Base-by-base conservation (phyloP, 2,329 filamentous ascomycete species). In the Fusarium sp. region DNA sequence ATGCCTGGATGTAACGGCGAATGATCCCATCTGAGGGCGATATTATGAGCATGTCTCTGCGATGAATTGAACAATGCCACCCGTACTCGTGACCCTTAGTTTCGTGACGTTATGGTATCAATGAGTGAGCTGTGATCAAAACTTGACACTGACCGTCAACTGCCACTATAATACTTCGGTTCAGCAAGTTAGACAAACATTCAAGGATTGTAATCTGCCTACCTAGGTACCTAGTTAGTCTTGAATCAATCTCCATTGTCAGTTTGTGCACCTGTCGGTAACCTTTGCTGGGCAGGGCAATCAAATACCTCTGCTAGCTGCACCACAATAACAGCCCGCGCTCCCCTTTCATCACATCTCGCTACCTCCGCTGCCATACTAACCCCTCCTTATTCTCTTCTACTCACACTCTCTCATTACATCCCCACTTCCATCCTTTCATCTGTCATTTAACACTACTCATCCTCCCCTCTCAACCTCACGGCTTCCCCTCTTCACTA, bases 41-140 rank as follows among this genome's bases (percentile, higher is more conserved):
- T 68, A 71, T 42, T 60, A 57, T 16, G 32, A 70, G 54, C 52
- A 65, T 55, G 52, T 55, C 68, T 69, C 58, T 65, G 57, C 55
- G 58, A 65, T 65, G 25, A 67, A 66, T 69, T 42, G 20, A 58
- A 46, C 44, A 32, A 70, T 45, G 9, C 41, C 53, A 34, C 30
- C 44, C 22, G 18, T 25, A n/a, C 4, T 16, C 24, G 9, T n/a
- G 8, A 18, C 20, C 20, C 12, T 42, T 42, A 27, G 10, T 53
- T 29, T 9, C 5, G 18, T 29, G 18, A 53, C 7, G n/a, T 16
- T 41, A 6, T 20, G 12, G 6, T 27, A 40, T 53, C 41, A 22
- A 24, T 7, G 41, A 25, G 13, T 44, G 41, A 22, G 9, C 9
- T 41, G 34, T 42, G 34, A 25, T 27, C 34, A 53, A 22, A 40